A percentile compares a stretch with the other conserved stretches of the same genome.
phyloP scores from a whole-genome alignment of 352 stramenopile genomes.

The Pythium dissotocum region DNA sequence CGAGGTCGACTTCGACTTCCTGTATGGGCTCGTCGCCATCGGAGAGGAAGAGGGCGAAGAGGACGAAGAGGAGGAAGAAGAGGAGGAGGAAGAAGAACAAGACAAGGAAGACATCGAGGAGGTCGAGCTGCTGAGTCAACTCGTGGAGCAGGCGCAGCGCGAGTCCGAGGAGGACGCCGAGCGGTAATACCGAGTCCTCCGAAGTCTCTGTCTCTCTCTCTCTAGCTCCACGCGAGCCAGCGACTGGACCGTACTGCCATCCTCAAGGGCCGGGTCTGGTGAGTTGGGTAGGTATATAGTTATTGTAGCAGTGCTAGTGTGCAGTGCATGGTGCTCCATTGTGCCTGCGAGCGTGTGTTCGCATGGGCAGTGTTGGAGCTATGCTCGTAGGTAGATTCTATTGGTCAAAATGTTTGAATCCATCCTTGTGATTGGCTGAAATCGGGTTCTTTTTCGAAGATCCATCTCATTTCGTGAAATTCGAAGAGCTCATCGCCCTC shows the following conservation, averaged over 20 bases:
- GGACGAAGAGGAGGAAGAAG: conserved; percentile 32
- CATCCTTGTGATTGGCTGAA: not conserved
- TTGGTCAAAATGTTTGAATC: conserved; percentile 10
- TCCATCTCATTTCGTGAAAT: not conserved
- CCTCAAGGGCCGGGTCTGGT: not conserved
- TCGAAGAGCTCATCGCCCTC: not conserved
- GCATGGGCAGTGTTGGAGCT: not conserved
- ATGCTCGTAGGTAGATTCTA: not conserved
- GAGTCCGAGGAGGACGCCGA: conserved; percentile 6
- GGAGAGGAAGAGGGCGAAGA: conserved; percentile 29
- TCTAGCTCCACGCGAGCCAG: not conserved
- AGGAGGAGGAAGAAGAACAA: conserved; percentile 38
- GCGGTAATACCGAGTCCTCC: not conserved
- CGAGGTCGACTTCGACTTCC: conserved; percentile 78
- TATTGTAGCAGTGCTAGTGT: conserved; percentile 6
- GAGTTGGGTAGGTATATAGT: conserved; percentile 5
- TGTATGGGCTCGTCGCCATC: conserved; percentile 52
- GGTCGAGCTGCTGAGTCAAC: conserved; percentile 24
- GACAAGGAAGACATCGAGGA: conserved; percentile 38
- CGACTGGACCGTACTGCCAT: not conserved
- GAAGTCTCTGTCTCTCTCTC: no score
- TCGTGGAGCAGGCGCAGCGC: not conserved
- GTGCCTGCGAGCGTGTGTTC: not conserved
- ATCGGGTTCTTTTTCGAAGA: not conserved
- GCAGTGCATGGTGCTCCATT: not conserved